phyloP scores from a whole-genome alignment of 2,329 filamentous ascomycete species.

The Neonectria faginata region DNA sequence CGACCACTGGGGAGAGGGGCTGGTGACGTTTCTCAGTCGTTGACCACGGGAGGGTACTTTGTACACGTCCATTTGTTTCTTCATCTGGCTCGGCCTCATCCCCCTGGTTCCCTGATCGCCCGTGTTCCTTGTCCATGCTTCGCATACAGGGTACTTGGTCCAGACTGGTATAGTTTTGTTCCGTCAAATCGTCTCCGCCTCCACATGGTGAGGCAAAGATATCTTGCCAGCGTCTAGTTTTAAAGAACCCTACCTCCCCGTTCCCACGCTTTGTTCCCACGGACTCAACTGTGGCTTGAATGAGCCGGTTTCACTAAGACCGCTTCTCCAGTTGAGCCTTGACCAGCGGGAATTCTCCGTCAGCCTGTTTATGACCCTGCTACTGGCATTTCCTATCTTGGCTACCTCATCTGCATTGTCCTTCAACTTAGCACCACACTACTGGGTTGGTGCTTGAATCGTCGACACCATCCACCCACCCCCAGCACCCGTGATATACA shows the following conservation, averaged over 20 bases:
- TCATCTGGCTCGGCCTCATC: conserved; percentile 40
- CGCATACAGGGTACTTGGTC: conserved; percentile 46
- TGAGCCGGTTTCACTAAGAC: conserved; percentile 45
- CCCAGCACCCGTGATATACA: conserved; percentile 49
- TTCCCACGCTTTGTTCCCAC: conserved; percentile 43
- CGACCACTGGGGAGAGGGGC: conserved; percentile 33
- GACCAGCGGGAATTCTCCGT: conserved; percentile 45
- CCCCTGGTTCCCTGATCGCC: conserved; percentile 47
- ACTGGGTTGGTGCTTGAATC: conserved; percentile 37
- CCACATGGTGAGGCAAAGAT: conserved; percentile 41
- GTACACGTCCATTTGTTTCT: conserved; percentile 44
- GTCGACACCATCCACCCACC: conserved; percentile 42
- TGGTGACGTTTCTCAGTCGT: conserved; percentile 45
- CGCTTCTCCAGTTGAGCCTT: conserved; percentile 44
- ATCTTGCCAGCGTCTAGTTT: conserved; percentile 34
- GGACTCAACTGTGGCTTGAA: conserved; percentile 44
- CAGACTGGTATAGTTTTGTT: conserved; percentile 44
- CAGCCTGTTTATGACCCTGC: conserved; percentile 40
- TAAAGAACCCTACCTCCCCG: conserved; percentile 41
- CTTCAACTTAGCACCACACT: conserved; percentile 44
- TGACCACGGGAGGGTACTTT: conserved; percentile 41
- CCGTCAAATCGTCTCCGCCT: conserved; percentile 48
- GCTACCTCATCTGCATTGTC: conserved; percentile 52
- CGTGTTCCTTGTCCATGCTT: conserved; percentile 46
- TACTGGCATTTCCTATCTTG: conserved; percentile 56